Base-by-base conservation (phyloP, 2,329 filamentous ascomycete species). In the Aureobasidium sp. region DNA sequence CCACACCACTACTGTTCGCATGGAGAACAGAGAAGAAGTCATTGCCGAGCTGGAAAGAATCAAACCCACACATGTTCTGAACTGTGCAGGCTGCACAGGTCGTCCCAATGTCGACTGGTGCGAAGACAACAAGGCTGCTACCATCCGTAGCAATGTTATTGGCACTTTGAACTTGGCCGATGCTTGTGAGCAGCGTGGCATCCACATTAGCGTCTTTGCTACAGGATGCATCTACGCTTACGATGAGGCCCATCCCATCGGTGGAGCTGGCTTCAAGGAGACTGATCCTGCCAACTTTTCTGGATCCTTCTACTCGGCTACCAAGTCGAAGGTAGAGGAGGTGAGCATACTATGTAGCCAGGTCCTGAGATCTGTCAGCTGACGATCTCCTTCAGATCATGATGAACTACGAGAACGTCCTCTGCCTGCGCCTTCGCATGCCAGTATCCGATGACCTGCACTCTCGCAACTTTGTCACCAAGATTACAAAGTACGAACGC, bases 21-120 rank as follows among this genome's bases (percentile, higher is more conserved):
- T 87, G 85, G 83, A 88, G 71, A 78, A 86, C 68, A 78, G 82
- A 65, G 79, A 82, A 68, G 75, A 75, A 59, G 84, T 87, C 61
- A 71, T 81, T 59, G 75, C 77, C 49, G 81, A 83, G 70, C 77
- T 88, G 30, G 78, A 84, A 53, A 76, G 75, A 55, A 74, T 85
- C 71, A 81, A 82, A 72, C 86, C 86, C 27, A 87, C 84, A 3
- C 84, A 87, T 69, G 84, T 88, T 61, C 74, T 88, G 55, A 87
- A 87, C 72, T 83, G 81, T 63, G 86, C 86, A 52, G 86, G 85
- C 64, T 84, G 81, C 69, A 88, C 85, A 3, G 86, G 86, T 54
- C 79, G 84, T 29, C 85, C 85, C 65, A 88, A 88, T 66, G 84
- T 87, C 70, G 86, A 88, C 74, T 87, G 85, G 85, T 88, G 86